These are phyloP conservation scores for Boletus speciosus DNA, from an alignment of 768 basidiomycete genomes.

Conservation along the genomic window DNA sequence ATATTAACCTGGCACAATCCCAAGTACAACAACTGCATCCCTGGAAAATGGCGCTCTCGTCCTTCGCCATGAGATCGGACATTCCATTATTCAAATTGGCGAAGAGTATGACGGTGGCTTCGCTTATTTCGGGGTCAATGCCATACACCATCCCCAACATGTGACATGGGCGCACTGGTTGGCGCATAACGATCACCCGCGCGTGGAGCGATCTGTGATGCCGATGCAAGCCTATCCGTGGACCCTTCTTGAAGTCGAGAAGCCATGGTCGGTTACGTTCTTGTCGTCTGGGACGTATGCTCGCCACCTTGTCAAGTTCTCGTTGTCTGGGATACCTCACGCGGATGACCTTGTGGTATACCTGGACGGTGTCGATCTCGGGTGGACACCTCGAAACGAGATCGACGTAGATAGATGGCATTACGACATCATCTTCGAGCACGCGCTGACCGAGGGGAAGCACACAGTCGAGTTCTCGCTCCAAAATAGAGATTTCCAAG, in stretches of 20 bases:
- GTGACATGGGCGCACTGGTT: constrained; percentile 77
- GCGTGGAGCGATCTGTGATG: constrained; percentile 69
- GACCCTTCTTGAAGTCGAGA: constrained; percentile 61
- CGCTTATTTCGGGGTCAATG: constrained; percentile 70
- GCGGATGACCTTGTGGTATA: constrained; percentile 50
- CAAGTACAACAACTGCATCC: constrained; percentile 72
- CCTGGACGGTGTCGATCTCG: constrained; percentile 58
- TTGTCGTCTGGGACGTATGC: constrained; percentile 60
- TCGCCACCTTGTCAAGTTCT: constrained; percentile 63
- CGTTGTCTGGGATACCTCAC: constrained; percentile 65
- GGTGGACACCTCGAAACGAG: constrained; percentile 47
- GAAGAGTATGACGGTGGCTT: constrained; percentile 83
- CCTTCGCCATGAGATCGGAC: constrained; percentile 75
- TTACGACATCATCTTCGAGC: constrained; percentile 54
- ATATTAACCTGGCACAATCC: neutral
- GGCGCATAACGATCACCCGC: constrained; percentile 34
- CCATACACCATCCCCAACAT: constrained; percentile 41
- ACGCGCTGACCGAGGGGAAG: constrained; percentile 42
- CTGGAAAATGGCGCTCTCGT: constrained; percentile 70
- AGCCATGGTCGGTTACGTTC: constrained; percentile 60
- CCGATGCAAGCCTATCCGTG: constrained; percentile 74
- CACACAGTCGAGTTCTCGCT: constrained; percentile 63
- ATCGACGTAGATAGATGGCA: constrained; percentile 75
- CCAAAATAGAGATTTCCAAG: constrained; percentile 43
- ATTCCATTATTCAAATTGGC: constrained; percentile 74